Evolutionary conservation across 2,329 filamentous ascomycete genomes (phyloP).

Genomic region (Aspergillus awamori): DNA sequence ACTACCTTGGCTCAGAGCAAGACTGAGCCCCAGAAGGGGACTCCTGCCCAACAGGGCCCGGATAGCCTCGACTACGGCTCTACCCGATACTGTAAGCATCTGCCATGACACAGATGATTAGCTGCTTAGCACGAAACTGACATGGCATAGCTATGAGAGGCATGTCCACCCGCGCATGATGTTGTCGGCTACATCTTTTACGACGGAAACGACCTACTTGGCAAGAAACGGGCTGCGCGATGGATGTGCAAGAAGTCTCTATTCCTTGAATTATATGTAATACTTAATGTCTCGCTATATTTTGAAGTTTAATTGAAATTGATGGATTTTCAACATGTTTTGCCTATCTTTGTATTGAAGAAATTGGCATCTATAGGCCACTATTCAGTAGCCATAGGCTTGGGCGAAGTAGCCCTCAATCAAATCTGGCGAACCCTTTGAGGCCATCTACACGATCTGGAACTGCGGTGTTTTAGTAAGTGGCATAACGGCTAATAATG

Average conservation of each 20-base stretch:
- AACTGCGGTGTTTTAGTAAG: too few relatives aligned
- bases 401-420: too few relatives aligned
- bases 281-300: background rate
- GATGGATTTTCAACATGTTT: too few relatives aligned
- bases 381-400: too few relatives aligned
- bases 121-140: background rate
- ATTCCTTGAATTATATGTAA: background rate
- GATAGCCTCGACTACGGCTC: slow-evolving; percentile 3
- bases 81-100: background rate
- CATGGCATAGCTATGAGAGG: background rate
- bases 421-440: too few relatives aligned
- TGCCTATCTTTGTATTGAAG: too few relatives aligned
- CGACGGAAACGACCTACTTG: background rate
- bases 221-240: background rate
- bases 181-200: background rate
- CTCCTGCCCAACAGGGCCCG: background rate
- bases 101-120: background rate
- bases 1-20: slow-evolving; percentile 2
- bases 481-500: too few relatives aligned
- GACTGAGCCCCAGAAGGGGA: background rate
- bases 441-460: too few relatives aligned
- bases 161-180: background rate
- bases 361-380: too few relatives aligned
- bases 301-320: too few relatives aligned
- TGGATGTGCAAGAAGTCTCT: background rate